Percentiles rank a stretch among this genome's conserved stretches.
These are phyloP conservation scores for Podaxis sp. DNA, from an alignment of 768 basidiomycete species.

Conservation along the genomic window DNA sequence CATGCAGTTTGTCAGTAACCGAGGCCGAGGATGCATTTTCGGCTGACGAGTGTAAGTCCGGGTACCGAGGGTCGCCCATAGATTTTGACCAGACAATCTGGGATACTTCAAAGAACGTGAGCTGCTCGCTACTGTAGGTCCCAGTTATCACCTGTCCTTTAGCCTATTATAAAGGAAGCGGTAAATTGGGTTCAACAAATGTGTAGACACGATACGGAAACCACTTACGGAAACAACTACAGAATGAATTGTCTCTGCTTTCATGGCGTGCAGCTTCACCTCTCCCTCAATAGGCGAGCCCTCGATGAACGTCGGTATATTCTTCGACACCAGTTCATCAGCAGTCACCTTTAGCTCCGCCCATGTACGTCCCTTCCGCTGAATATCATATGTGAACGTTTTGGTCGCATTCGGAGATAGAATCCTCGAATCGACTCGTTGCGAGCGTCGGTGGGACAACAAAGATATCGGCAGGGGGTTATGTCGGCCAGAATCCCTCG, in stretches of 20 bases:
- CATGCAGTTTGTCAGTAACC: slow-evolving; percentile 29
- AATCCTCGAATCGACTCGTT: too few species aligned
- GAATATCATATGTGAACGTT: slow-evolving; percentile 29
- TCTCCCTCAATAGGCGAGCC: slow-evolving; percentile 33
- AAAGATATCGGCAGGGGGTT: background rate
- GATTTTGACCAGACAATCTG: slow-evolving; percentile 38
- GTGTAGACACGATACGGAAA: slow-evolving; percentile 12
- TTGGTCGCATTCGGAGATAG: slow-evolving; percentile 22
- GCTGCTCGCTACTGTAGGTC: slow-evolving; percentile 32
- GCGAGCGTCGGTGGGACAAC: background rate
- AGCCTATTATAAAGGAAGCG: slow-evolving; percentile 24
- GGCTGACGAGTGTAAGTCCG: slow-evolving; percentile 7
- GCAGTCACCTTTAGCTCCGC: slow-evolving; percentile 47
- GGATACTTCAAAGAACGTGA: slow-evolving; percentile 34
- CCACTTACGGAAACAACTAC: slow-evolving; percentile 47
- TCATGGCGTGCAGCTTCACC: slow-evolving; percentile 33
- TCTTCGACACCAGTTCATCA: slow-evolving; percentile 37
- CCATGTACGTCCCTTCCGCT: slow-evolving; percentile 39
- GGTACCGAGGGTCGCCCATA: slow-evolving; percentile 29
- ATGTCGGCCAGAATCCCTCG: background rate
- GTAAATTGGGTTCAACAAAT: background rate
- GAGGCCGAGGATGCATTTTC: slow-evolving; percentile 3
- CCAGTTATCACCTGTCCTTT: slow-evolving; percentile 39
- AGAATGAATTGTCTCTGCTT: slow-evolving; percentile 45
- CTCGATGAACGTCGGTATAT: slow-evolving; percentile 35